Percentiles rank a stretch among this genome's conserved stretches.
These are phyloP conservation scores for Camelina laxa DNA, from an alignment of 345 rosid species.

Conservation along the genomic window DNA sequence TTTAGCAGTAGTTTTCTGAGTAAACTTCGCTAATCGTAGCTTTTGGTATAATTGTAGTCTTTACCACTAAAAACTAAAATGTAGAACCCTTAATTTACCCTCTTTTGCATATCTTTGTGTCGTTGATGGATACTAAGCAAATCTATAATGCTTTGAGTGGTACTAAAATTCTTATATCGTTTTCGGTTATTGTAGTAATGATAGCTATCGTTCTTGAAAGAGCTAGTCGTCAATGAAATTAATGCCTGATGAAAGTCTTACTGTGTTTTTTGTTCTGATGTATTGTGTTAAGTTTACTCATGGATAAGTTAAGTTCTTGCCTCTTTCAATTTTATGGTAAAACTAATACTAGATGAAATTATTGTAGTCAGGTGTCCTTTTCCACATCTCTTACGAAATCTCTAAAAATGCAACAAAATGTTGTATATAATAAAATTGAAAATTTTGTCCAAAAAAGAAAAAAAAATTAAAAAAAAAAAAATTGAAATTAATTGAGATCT, in stretches of 20 bases:
- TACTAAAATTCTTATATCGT: background rate
- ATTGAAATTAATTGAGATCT: background rate
- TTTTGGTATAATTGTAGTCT: background rate
- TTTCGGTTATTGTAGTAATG: background rate
- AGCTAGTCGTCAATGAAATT: background rate
- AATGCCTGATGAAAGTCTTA: too few species aligned
- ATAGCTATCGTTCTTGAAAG: background rate
- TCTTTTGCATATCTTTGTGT: background rate
- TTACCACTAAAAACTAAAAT: background rate
- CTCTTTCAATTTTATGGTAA: too few species aligned
- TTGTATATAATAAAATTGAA: background rate
- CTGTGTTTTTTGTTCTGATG: too few species aligned
- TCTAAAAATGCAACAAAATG: background rate
- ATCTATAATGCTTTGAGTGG: background rate
- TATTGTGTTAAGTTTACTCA: too few species aligned
- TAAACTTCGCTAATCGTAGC: slow-evolving; percentile 9
- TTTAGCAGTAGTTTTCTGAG: background rate
- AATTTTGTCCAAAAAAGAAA: too few species aligned
- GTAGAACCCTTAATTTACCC: background rate
- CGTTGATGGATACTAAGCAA: background rate
- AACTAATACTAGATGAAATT: too few species aligned
- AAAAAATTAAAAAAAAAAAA: too few species aligned
- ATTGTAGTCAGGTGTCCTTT: too few species aligned
- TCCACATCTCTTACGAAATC: too few species aligned
- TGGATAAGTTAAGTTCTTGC: too few species aligned